A percentile compares a stretch with the other conserved stretches of the same genome.
phyloP scores from a whole-genome alignment of 352 stramenopile species.

The Globisporangium polare region DNA sequence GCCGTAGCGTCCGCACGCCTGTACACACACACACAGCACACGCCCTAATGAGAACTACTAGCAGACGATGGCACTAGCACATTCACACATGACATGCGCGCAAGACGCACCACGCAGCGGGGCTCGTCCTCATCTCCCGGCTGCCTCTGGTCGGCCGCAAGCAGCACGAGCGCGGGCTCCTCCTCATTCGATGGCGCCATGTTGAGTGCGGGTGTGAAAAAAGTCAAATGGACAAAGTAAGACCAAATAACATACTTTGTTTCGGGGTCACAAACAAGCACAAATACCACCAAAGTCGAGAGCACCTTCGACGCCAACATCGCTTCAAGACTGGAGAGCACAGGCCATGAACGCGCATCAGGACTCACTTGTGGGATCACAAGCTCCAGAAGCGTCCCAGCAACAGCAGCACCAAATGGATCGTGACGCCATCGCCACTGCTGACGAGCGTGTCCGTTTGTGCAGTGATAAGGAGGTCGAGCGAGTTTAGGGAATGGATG shows the following conservation, averaged over 20 bases:
- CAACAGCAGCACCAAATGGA: not conserved
- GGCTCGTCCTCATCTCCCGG: constrained; percentile 11
- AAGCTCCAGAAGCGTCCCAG: not conserved
- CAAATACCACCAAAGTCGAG: not conserved
- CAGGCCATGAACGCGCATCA: not conserved
- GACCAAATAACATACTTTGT: not conserved
- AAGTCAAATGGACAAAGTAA: not conserved
- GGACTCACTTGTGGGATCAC: not conserved
- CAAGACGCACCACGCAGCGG: constrained; percentile 13
- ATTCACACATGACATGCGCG: not conserved
- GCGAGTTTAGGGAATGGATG: not conserved
- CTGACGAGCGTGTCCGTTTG: not conserved
- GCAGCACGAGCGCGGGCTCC: constrained; percentile 3
- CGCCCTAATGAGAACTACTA: not conserved
- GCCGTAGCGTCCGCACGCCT: constrained; percentile 72
- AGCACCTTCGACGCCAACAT: not conserved
- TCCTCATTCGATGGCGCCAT: not conserved
- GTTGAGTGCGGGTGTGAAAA: not conserved
- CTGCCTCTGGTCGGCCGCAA: constrained; percentile 13
- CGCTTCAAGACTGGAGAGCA: not conserved
- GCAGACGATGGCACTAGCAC: not conserved
- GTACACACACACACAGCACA: not conserved
- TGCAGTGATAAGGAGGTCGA: not conserved
- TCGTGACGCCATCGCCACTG: not conserved
- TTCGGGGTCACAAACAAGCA: not conserved